Evolutionary conservation across 495 filamentous ascomycete genomes (phyloP), one percentile per base, ranked within the genome.

Genomic region (Parachaetomium inaequale): DNA sequence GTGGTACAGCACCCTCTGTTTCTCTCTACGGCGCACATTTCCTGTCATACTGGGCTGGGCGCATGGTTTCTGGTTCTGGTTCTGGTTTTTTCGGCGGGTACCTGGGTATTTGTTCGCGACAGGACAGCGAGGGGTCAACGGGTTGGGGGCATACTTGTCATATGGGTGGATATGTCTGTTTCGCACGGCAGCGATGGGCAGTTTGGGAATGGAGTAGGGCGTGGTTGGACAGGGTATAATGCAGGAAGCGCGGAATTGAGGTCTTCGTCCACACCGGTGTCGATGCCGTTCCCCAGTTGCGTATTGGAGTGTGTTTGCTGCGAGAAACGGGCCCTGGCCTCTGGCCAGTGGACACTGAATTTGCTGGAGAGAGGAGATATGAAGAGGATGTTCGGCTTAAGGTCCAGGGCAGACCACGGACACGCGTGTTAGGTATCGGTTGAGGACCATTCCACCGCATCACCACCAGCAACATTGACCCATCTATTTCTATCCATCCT

Each of bases 31-130:
- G 29, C 56, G 11, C 26, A 28, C 12, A 36, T 36, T 14, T 36
- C 19, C 19, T 58, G 42, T 49, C 17, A 36, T 17, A 34, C 42
- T 58, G 42, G 49, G n/a, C 17, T 46, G 19, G 26, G 26, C 55
- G 43, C 26, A 57, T 32, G 42, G 54, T 42, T n/a, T n/a, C n/a
- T 10, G 36, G 36, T 47, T 47, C 29, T 58, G 55, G 55, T 25
- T 58, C 34, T 23, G 43, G 25, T 3, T 10, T 49, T 21, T 7
- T 12, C 21, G 3, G 45, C 23, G 0, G 12, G 36, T 10, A 11
- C 25, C 26, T 42, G 55, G 40, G 23, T 45, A 46, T 8, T 45
- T 34, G 40, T 32, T 34, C 38, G 4, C 14, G 28, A 46, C 28
- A 25, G 29, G 31, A 50, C 43, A 50, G 56, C 29, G 31, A 25